Evolutionary conservation across 306 rosid species (phyloP).

Genomic region (Castanea mollissima): DNA sequence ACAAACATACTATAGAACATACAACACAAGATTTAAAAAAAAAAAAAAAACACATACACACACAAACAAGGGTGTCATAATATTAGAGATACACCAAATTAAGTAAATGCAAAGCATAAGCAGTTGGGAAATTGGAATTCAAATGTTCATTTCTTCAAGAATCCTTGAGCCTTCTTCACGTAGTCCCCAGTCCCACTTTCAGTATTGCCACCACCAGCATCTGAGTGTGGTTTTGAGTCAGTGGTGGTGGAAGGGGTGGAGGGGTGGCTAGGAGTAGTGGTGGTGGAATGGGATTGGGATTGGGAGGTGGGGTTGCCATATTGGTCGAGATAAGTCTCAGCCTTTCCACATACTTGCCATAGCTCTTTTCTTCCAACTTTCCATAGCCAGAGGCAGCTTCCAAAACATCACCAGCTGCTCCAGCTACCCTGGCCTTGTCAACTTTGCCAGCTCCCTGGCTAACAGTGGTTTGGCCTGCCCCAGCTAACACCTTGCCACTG

Average conservation of each 20-base stretch:
- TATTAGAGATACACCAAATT: too few species aligned
- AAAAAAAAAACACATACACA: neutral
- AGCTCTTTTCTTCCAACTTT: slow-evolving; percentile 21
- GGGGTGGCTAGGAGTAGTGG: too few species aligned
- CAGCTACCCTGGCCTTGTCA: slow-evolving; percentile 27
- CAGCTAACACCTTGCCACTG: slow-evolving; percentile 29
- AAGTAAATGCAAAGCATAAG: neutral
- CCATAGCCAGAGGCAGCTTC: slow-evolving; percentile 25
- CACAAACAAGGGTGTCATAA: neutral
- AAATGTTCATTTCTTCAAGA: slow-evolving; percentile 13
- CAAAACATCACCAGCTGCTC: slow-evolving; percentile 21
- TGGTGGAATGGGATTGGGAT: neutral
- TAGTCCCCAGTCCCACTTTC: slow-evolving; percentile 22
- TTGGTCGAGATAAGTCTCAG: slow-evolving; percentile 27
- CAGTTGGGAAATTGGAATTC: neutral
- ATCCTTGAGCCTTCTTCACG: slow-evolving; percentile 31
- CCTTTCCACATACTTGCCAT: slow-evolving; percentile 19
- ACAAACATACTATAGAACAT: neutral
- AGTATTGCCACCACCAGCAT: neutral
- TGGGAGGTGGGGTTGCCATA: neutral
- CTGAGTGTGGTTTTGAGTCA: neutral
- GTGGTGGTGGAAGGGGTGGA: too few species aligned
- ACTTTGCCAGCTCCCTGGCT: slow-evolving; percentile 8
- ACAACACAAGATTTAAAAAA: neutral
- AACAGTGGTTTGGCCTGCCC: neutral